Evolutionary conservation across 345 rosid genomes (phyloP).

Genomic region (Brassica rapa): DNA sequence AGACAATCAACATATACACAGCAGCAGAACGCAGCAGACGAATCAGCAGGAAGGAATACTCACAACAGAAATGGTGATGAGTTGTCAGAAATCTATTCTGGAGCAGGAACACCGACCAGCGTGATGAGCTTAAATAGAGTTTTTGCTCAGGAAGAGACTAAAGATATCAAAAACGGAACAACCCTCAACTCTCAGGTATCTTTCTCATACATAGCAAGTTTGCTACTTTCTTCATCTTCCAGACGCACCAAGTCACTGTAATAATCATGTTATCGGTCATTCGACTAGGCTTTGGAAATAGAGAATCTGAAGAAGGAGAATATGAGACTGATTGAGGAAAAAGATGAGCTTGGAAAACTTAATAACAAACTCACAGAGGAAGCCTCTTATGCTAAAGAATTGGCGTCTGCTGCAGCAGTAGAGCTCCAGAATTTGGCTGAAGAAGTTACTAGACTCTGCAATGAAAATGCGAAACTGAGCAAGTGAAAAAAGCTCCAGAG

Average conservation of each 20-base stretch:
- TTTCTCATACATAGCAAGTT: background rate
- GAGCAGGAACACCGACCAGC: conserved; percentile 57
- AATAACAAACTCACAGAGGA: conserved; percentile 90
- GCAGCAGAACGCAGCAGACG: conserved; percentile 42
- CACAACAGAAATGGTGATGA: conserved; percentile 65
- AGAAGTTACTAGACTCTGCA: conserved; percentile 86
- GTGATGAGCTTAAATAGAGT: conserved; percentile 56
- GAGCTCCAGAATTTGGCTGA: conserved; percentile 92
- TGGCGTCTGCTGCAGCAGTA: conserved; percentile 99
- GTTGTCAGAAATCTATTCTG: conserved; percentile 59
- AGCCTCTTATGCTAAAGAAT: conserved; percentile 91
- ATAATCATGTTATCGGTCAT: background rate
- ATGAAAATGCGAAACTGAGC: conserved; percentile 69
- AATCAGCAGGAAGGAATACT: conserved; percentile 48
- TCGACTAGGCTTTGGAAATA: conserved; percentile 68
- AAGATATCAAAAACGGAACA: conserved; percentile 42
- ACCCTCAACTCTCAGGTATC: conserved; percentile 38
- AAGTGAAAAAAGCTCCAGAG: conserved; percentile 19
- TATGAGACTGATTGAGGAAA: conserved; percentile 78
- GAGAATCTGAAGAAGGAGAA: conserved; percentile 83
- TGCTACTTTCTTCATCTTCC: conserved; percentile 6
- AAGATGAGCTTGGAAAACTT: conserved; percentile 75
- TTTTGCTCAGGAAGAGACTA: conserved; percentile 61
- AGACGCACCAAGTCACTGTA: conserved; percentile 1
- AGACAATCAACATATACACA: conserved; percentile 45